Evolutionary conservation across 179 eudicot genomes (phyloP).

Genomic region (Silene vulgaris): DNA sequence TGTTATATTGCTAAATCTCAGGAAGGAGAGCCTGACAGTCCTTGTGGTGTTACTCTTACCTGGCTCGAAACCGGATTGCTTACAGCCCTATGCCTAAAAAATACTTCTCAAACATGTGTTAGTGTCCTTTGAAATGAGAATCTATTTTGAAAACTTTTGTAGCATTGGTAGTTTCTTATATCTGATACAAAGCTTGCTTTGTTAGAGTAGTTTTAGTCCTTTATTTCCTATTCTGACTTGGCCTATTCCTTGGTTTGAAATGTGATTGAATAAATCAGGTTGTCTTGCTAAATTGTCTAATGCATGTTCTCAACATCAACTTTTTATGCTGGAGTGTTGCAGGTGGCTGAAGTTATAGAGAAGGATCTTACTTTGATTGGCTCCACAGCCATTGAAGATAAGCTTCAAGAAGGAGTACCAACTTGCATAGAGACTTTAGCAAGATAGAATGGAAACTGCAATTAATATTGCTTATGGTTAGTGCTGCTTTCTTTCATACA

Average conservation of each 20-base stretch:
- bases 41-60: background rate
- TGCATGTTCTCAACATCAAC: slow-evolving; percentile 5
- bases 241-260: background rate
- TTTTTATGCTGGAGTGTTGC: slow-evolving; percentile 26
- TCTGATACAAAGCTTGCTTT: background rate
- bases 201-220: background rate
- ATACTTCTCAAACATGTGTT: background rate
- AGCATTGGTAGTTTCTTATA: background rate
- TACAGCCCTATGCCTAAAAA: background rate
- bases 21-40: background rate
- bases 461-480: slow-evolving; percentile 95
- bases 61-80: background rate
- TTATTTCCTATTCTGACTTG: background rate
- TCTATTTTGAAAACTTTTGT: background rate
- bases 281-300: background rate
- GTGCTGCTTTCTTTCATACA: slow-evolving; percentile 20
- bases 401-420: slow-evolving; percentile 99
- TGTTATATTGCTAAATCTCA: background rate
- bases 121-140: background rate
- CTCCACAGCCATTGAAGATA: slow-evolving; percentile 93
- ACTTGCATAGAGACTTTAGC: slow-evolving; percentile 86
- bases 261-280: background rate
- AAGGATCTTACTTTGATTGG: slow-evolving; percentile 86
- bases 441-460: slow-evolving; percentile 98
- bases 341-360: slow-evolving; percentile 92